These are phyloP conservation scores for Neoboletus magnificus DNA, from an alignment of 768 basidiomycete species.

Conservation along the genomic window DNA sequence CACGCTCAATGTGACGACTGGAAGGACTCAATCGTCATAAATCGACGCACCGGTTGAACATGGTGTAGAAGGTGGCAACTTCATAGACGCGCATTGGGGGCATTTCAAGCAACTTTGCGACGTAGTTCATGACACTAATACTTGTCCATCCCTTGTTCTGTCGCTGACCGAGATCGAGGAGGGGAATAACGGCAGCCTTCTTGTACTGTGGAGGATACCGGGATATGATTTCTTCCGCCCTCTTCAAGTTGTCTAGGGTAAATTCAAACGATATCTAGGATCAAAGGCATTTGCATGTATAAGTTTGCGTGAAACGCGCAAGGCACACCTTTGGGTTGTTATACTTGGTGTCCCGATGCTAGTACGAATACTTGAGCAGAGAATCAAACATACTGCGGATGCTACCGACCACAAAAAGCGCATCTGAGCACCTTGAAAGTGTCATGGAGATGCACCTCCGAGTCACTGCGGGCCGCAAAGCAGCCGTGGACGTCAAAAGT, in stretches of 20 bases:
- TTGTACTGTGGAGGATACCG: conserved; percentile 97
- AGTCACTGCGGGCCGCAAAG: conserved; percentile 15
- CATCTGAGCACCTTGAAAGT: conserved; percentile 61
- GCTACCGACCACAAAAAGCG: conserved; percentile 77
- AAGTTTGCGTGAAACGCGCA: neutral
- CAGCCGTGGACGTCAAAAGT: conserved; percentile 8
- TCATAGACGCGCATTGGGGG: conserved; percentile 99
- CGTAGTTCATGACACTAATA: conserved; percentile 98
- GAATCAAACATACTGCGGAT: conserved; percentile 4
- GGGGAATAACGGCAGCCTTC: conserved; percentile 96
- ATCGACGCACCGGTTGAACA: conserved; percentile 91
- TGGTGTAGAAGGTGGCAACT: conserved; percentile 99
- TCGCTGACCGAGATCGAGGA: conserved; percentile 93
- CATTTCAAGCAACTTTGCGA: conserved; percentile 90
- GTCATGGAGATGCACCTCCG: conserved; percentile 38
- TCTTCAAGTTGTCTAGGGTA: conserved; percentile 74
- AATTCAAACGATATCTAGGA: conserved; percentile 88
- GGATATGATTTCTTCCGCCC: conserved; percentile 84
- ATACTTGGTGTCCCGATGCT: conserved; percentile 95
- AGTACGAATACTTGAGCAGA: conserved; percentile 15
- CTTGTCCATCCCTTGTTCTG: conserved; percentile 99
- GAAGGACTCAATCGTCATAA: neutral
- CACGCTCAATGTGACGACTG: neutral
- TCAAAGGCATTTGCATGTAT: neutral
- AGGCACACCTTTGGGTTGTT: conserved; percentile 82